Evolutionary conservation across 192 early-diverging fungal genomes (phyloP).

Genomic region (Entophlyctis helioformis): DNA sequence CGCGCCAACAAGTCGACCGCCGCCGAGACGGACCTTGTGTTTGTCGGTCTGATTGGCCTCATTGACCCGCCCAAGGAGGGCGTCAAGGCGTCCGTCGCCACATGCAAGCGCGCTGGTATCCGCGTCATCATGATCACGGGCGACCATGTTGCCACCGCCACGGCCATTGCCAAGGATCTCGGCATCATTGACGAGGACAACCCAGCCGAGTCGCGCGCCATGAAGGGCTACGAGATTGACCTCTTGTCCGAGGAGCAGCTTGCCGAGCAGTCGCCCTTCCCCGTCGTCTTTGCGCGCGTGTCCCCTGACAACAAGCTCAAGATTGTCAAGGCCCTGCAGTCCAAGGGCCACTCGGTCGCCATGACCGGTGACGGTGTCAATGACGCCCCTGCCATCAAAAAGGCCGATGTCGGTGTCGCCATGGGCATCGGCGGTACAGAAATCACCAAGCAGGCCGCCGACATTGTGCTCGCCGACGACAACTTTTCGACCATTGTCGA

Average conservation of each 20-base stretch:
- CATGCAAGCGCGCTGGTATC: conserved; percentile 87
- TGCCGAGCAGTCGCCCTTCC: conserved; percentile 69
- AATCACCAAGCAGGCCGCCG: conserved; percentile 96
- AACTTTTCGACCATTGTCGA: conserved; percentile 91
- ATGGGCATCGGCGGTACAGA: conserved; percentile 96
- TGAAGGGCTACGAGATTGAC: conserved; percentile 83
- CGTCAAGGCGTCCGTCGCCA: conserved; percentile 65
- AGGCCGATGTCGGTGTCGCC: conserved; percentile 89
- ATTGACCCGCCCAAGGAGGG: conserved; percentile 84
- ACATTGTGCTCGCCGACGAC: conserved; percentile 90
- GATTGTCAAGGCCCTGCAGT: conserved; percentile 85
- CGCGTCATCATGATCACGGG: conserved; percentile 97
- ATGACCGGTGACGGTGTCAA: conserved; percentile 96
- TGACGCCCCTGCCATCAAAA: conserved; percentile 93
- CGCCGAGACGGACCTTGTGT: conserved; percentile 68
- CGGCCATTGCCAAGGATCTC: conserved; percentile 81
- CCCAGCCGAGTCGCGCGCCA: conserved; percentile 46
- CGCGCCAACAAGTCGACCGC: conserved; percentile 34
- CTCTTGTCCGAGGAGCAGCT: conserved; percentile 82
- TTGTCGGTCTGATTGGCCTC: conserved; percentile 83
- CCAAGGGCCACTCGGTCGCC: conserved; percentile 53
- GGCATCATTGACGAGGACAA: conserved; percentile 60
- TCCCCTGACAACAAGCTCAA: conserved; percentile 93
- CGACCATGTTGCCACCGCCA: conserved; percentile 86
- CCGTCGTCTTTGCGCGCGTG: conserved; percentile 93